Percentiles rank a stretch among this genome's conserved stretches.
Evolutionary conservation across 2,329 filamentous ascomycete species (phyloP).

Genomic region (Stromatinia cepivora): DNA sequence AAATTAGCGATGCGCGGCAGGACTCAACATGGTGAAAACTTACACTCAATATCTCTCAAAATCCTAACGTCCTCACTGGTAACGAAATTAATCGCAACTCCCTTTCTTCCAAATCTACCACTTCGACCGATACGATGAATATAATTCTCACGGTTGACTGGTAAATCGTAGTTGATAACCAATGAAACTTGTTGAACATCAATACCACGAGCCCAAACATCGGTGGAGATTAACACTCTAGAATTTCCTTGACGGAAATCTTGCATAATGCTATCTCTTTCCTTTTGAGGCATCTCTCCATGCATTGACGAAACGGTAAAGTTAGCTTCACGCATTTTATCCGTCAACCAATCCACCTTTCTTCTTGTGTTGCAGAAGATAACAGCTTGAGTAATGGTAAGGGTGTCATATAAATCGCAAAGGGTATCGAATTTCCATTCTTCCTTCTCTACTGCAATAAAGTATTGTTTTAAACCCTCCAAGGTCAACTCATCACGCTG

Average conservation of each 20-base stretch:
- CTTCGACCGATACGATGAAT: conserved; percentile 97
- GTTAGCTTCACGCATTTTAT: conserved; percentile 99
- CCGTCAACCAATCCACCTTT: conserved; percentile 99
- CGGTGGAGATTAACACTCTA: conserved; percentile 92
- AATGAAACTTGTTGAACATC: conserved; percentile 97
- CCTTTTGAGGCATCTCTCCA: conserved; percentile 98
- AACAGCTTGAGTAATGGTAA: conserved; percentile 97
- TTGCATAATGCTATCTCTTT: conserved; percentile 98
- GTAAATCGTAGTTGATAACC: conserved; percentile 98
- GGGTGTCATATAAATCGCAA: conserved; percentile 96
- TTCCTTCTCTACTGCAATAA: conserved; percentile 98
- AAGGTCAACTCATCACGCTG: conserved; percentile 98
- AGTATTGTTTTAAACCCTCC: conserved; percentile 97
- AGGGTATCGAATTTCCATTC: conserved; percentile 99
- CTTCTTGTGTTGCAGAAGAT: conserved; percentile 99
- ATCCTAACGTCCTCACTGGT: conserved; percentile 98
- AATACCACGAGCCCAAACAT: conserved; percentile 97
- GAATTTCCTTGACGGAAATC: conserved; percentile 97
- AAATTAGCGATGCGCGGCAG: neutral
- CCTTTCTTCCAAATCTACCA: conserved; percentile 94
- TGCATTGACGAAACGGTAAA: conserved; percentile 99
- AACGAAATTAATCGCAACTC: conserved; percentile 99
- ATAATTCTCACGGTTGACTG: conserved; percentile 98
- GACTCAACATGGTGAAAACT: conserved; percentile 43
- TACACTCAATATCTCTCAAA: conserved; percentile 91